A percentile compares a stretch with the other conserved stretches of the same genome.
Evolutionary conservation across 1,284 basidiomycete genomes (phyloP).

Genomic region (Trichosporon sp.): DNA sequence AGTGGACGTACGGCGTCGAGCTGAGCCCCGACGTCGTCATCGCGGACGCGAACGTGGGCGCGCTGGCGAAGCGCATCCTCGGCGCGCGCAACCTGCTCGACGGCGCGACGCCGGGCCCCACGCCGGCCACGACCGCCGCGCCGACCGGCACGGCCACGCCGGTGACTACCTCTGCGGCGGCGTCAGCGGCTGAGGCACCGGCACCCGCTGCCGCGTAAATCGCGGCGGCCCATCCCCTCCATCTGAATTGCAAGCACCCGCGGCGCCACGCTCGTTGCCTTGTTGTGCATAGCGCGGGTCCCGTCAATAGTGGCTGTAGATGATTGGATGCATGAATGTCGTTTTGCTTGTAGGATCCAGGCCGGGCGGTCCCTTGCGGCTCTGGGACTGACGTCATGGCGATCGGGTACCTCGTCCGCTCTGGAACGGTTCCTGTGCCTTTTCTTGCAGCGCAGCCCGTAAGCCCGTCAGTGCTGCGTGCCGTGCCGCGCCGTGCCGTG

Average conservation of each 20-base stretch:
- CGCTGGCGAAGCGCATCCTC: constrained; percentile 75
- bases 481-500: too few relatives aligned
- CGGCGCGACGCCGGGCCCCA: neutral
- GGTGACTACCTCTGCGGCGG: neutral
- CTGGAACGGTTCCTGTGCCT: neutral
- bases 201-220: too few relatives aligned
- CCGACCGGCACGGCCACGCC: neutral
- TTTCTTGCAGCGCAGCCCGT: neutral
- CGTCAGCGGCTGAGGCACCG: too few relatives aligned
- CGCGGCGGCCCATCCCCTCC: too few relatives aligned
- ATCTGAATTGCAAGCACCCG: neutral
- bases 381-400: neutral
- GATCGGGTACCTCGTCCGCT: neutral
- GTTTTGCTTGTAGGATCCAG: neutral
- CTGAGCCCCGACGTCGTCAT: constrained; percentile 83
- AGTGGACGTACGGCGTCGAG: constrained; percentile 79
- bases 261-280: neutral
- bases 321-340: neutral
- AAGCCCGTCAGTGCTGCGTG: too few relatives aligned
- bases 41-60: constrained; percentile 83
- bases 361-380: neutral
- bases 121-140: neutral
- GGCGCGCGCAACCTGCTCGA: constrained; percentile 61
- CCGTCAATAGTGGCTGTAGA: neutral
- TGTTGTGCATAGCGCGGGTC: too few relatives aligned